Evolutionary conservation across 495 filamentous ascomycete genomes (phyloP).

Genomic region (Podospora conica): DNA sequence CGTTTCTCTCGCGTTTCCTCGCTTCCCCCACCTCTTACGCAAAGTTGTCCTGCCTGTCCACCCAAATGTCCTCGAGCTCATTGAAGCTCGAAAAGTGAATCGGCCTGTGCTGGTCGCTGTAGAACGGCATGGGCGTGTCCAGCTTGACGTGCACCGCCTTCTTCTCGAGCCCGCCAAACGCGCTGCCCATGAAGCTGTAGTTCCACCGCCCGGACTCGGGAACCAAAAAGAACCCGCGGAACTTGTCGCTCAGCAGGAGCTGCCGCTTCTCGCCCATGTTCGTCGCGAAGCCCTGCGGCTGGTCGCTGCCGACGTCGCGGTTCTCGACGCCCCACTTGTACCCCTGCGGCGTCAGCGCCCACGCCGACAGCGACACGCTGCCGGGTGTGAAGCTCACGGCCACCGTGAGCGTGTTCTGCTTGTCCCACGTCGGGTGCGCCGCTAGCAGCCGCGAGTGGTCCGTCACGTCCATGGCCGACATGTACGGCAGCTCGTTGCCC

Average conservation of each 20-base stretch:
- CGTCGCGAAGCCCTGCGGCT: constrained; percentile 88
- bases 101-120: constrained; percentile 86
- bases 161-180: constrained; percentile 82
- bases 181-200: constrained; percentile 93
- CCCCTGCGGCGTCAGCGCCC: constrained; percentile 81
- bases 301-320: constrained; percentile 82
- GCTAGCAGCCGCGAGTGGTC: constrained; percentile 86
- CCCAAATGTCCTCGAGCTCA: constrained; percentile 84
- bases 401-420: constrained; percentile 86
- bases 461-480: constrained; percentile 91
- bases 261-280: constrained; percentile 94
- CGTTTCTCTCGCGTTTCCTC: constrained; percentile 7
- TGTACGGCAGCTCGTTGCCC: constrained; percentile 90
- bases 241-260: constrained; percentile 82
- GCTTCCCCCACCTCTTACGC: constrained; percentile 45
- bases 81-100: constrained; percentile 94
- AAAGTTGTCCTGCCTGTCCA: constrained; percentile 82
- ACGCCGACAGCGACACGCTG: constrained; percentile 89
- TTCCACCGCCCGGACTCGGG: constrained; percentile 93
- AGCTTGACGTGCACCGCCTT: constrained; percentile 84
- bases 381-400: constrained; percentile 98
- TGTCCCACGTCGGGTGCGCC: constrained; percentile 77
- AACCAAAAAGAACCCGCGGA: constrained; percentile 90
- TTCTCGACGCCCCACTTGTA: constrained; percentile 98
- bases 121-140: constrained; percentile 85